Conservation (phyloP, 2,329 filamentous ascomycete genomes). For the Talaromyces marneffei region DNA sequence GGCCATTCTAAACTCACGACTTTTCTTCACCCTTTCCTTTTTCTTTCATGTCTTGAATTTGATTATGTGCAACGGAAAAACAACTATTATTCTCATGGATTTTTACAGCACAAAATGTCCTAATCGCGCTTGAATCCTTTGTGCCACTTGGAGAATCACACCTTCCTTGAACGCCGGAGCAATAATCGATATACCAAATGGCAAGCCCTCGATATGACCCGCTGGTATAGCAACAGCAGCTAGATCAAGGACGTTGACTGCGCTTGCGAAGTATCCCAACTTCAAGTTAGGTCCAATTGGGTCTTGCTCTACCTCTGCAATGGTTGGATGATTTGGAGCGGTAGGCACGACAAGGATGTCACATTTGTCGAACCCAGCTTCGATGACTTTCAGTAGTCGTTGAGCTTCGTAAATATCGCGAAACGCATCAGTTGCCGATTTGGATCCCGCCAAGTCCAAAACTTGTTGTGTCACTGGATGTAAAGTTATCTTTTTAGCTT, state of each 20-base stretch:
- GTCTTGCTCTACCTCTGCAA: constrained; percentile 47
- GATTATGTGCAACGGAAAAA: background rate
- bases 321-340: constrained; percentile 48
- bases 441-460: constrained; percentile 16
- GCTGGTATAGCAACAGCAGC: constrained; percentile 32
- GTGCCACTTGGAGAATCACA: constrained; percentile 7
- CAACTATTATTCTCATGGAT: background rate
- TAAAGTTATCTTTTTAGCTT: constrained; percentile 21
- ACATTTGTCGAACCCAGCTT: constrained; percentile 25
- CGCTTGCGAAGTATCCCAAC: constrained; percentile 55
- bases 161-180: constrained; percentile 12
- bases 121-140: constrained; percentile 7
- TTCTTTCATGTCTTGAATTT: background rate
- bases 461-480: constrained; percentile 31
- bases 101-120: background rate
- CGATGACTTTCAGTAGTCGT: constrained; percentile 22
- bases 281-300: constrained; percentile 51
- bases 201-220: constrained; percentile 33
- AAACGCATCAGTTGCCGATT: constrained; percentile 44
- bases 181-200: constrained; percentile 20
- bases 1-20: background rate
- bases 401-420: constrained; percentile 44
- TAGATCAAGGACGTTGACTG: constrained; percentile 56
- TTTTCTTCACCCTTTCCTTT: background rate
- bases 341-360: constrained; percentile 53